Evolutionary conservation across 116 monocot genomes (phyloP).

Genomic region (Dioscorea cayenensis): DNA sequence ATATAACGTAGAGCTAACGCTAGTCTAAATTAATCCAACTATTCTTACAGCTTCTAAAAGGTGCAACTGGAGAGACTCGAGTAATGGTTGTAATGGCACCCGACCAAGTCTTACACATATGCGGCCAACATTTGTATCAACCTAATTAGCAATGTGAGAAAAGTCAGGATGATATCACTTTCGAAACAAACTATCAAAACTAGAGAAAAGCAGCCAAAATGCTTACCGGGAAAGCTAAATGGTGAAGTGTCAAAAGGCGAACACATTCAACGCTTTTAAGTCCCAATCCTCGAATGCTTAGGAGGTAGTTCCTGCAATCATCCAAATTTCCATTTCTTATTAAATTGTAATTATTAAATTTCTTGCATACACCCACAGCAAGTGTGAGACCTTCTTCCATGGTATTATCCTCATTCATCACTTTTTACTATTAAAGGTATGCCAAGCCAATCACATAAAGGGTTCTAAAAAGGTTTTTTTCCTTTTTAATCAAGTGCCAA

Average conservation of each 20-base stretch:
- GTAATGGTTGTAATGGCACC: slow-evolving; percentile 69
- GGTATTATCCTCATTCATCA: neutral
- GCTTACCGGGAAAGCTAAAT: slow-evolving; percentile 10
- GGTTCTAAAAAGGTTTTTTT: neutral
- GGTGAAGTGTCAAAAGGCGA: slow-evolving; percentile 3
- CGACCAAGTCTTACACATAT: slow-evolving; percentile 73
- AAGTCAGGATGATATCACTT: neutral
- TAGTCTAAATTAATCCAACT: neutral
- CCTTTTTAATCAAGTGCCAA: too few relatives aligned
- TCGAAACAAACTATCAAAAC: neutral
- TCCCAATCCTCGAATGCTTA: slow-evolving; percentile 8
- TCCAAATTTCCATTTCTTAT: neutral
- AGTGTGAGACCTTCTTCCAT: neutral
- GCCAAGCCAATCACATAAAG: neutral
- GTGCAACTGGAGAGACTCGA: slow-evolving; percentile 65
- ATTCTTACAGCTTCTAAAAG: slow-evolving; percentile 61
- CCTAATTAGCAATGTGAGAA: slow-evolving; percentile 22
- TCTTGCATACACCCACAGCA: neutral
- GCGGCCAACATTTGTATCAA: slow-evolving; percentile 79
- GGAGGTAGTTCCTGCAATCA: slow-evolving; percentile 8
- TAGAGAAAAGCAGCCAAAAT: neutral
- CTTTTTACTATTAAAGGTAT: neutral
- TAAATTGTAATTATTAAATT: neutral
- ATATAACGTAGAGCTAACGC: neutral
- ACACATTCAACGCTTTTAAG: slow-evolving; percentile 13